Evolutionary conservation across 2,329 filamentous ascomycete species (phyloP).

Genomic region (Tolypocladium inflatum): DNA sequence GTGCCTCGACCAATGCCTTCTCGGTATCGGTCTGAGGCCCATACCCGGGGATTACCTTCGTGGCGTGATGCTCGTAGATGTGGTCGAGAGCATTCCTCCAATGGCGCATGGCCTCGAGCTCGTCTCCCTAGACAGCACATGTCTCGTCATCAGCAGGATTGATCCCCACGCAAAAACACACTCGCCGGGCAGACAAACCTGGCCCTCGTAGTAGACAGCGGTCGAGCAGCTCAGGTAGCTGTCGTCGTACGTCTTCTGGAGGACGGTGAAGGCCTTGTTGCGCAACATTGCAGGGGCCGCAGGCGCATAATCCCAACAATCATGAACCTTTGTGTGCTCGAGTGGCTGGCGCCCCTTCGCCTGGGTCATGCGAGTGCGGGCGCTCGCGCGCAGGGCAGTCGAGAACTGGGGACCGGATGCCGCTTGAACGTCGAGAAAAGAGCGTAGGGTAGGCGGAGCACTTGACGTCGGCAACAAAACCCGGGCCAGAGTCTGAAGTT

Average conservation of each 20-base stretch:
- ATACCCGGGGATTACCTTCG: constrained; percentile 60
- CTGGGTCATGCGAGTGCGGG: background rate
- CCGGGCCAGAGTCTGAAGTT: background rate
- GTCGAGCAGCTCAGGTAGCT: constrained; percentile 92
- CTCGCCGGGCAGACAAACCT: constrained; percentile 41
- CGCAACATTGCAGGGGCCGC: constrained; percentile 37
- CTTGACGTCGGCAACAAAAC: background rate
- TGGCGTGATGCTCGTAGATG: constrained; percentile 78
- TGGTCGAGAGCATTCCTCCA: constrained; percentile 85
- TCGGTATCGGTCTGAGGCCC: constrained; percentile 73
- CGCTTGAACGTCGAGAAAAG: background rate
- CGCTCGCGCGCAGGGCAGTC: background rate
- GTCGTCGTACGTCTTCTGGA: constrained; percentile 98
- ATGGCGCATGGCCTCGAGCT: constrained; percentile 79
- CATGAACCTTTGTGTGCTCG: background rate
- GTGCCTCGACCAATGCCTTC: constrained; percentile 68
- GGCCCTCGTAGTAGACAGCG: constrained; percentile 89
- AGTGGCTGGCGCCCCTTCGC: background rate
- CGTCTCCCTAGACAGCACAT: constrained; percentile 58
- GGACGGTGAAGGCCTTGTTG: constrained; percentile 52
- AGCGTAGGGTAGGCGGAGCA: background rate
- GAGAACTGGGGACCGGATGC: background rate
- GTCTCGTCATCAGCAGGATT: background rate
- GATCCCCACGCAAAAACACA: background rate
- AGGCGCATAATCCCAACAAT: background rate